A percentile compares a stretch with the other conserved stretches of the same genome.
Conservation (phyloP, 306 rosid species). For the Trifolium fragiferum region DNA sequence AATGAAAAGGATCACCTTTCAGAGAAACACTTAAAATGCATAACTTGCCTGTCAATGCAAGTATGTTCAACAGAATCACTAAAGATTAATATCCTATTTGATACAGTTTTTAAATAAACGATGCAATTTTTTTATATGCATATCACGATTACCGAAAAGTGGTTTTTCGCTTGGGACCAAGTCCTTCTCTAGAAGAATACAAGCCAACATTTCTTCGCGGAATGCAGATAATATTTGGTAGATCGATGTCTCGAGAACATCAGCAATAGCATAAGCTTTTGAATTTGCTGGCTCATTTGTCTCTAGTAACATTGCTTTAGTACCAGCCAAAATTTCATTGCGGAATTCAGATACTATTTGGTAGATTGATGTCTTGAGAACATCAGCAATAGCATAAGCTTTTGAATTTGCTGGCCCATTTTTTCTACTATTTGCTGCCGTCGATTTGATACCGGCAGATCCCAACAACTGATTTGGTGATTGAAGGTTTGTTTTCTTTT, state of each 20-base stretch:
- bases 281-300: too few relatives aligned
- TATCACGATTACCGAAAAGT: slow-evolving; percentile 65
- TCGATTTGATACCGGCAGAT: slow-evolving; percentile 82
- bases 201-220: slow-evolving; percentile 76
- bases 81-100: slow-evolving; percentile 47
- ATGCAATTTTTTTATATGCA: slow-evolving; percentile 66
- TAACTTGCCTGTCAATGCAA: slow-evolving; percentile 32
- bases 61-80: slow-evolving; percentile 40
- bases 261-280: slow-evolving; percentile 84
- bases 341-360: too few relatives aligned
- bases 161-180: slow-evolving; percentile 69
- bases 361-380: too few relatives aligned
- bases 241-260: slow-evolving; percentile 74
- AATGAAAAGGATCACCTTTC: not conserved
- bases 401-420: too few relatives aligned
- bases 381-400: too few relatives aligned
- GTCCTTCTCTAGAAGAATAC: slow-evolving; percentile 84
- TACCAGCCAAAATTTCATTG: too few relatives aligned
- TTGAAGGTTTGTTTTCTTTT: slow-evolving; percentile 79
- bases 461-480: slow-evolving; percentile 69
- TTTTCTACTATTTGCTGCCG: slow-evolving; percentile 58
- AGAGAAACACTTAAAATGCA: not conserved
- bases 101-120: slow-evolving; percentile 79
- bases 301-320: too few relatives aligned
- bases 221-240: slow-evolving; percentile 79